Evolutionary conservation across 2,329 filamentous ascomycete species (phyloP), one percentile per base, ranked within the genome.

Genomic region (Onygenales sp.): DNA sequence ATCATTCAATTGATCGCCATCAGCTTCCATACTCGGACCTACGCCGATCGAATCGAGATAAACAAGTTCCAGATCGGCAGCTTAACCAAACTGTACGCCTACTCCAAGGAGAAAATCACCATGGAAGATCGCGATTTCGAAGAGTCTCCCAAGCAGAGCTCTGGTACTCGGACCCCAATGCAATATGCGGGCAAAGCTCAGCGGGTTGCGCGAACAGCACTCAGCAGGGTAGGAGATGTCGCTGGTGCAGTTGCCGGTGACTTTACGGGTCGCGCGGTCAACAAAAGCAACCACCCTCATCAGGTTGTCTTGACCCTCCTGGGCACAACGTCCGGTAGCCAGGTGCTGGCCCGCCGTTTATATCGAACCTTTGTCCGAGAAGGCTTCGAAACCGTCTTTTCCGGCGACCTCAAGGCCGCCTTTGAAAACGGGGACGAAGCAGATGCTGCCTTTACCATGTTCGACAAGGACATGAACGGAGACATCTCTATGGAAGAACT

Each of bases 401-500:
- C 85, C 0, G 88, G 90, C 7, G 91, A 96, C 63, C 71, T 97
- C 52, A 84, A 83, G 57, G 75, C 79, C 9, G 90, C 88, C 0
- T 96, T 95, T 61, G 80, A 86, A 8, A 87, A 85, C 27, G 79
- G 85, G 14, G 91, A 96, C 11, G 92, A 96, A 65, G 89, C 90
- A 0, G 86, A 93, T 52, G 87, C 87, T 2, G 91, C 91, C 0
- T 96, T 97, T 63, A 77, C 78, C 61, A 91, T 96, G 76, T 96
- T 96, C 61, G 92, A 97, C 72, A 94, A 93, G 66, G 92, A 97
- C 63, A 82, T 96, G 74, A 97, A 97, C 59, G 92, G 91, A 3
- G 92, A 97, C 64, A 95, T 96, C 49, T 94, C 88, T 0, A 90
- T 95, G 81, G 89, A 95, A 63, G 92, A 96, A 67, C 80, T 97